Evolutionary conservation across 2,329 filamentous ascomycete genomes (phyloP).

Genomic region (Escovopsis sp.): DNA sequence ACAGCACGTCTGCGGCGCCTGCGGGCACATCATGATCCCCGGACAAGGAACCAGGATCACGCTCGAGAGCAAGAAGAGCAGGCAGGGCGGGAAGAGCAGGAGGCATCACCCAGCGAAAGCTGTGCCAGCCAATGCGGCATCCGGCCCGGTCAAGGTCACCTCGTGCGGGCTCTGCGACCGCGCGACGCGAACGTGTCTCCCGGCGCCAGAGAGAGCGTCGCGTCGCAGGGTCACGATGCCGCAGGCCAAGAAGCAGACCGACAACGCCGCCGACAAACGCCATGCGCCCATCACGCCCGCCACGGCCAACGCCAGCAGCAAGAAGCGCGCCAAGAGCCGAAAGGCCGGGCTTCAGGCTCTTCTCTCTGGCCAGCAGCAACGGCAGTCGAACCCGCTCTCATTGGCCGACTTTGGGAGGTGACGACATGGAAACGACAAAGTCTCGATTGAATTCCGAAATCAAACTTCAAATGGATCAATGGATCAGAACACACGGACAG

Average conservation of each 20-base stretch:
- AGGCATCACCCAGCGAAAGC: background rate
- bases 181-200: conserved; percentile 27
- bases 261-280: too few species aligned
- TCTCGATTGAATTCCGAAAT: too few species aligned
- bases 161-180: conserved; percentile 31
- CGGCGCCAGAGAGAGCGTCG: conserved; percentile 19
- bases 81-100: background rate
- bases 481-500: too few species aligned
- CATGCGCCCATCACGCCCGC: background rate
- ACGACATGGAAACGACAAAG: too few species aligned
- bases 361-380: conserved; percentile 36
- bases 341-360: conserved; percentile 54
- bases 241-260: too few species aligned
- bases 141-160: conserved; percentile 12
- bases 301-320: conserved; percentile 42
- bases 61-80: conserved; percentile 17
- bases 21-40: conserved; percentile 44
- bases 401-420: conserved; percentile 41
- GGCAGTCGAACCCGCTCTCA: conserved; percentile 29
- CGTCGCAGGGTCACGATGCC: conserved; percentile 7
- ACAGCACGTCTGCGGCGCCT: conserved; percentile 42
- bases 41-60: conserved; percentile 28
- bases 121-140: background rate
- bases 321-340: conserved; percentile 49
- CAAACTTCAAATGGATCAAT: too few species aligned